Percentiles rank a stretch among this genome's conserved stretches.
These are phyloP conservation scores for Spiraea crenata DNA, from an alignment of 331 rosid genomes.

Conservation along the genomic window DNA sequence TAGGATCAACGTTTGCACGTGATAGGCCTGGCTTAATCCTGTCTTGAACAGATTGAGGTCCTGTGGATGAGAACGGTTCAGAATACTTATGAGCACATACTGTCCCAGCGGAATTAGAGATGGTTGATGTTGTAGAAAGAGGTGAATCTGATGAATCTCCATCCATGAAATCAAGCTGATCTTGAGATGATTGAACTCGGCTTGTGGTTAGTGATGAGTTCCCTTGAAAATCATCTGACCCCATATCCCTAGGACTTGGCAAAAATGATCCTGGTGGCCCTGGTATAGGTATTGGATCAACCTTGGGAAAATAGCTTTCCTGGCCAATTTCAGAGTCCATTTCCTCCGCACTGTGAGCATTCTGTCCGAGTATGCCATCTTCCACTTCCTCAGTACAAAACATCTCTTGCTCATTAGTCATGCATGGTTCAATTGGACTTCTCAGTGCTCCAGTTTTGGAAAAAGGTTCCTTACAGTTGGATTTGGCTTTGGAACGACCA, in stretches of 20 bases:
- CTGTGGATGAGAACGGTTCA: slow-evolving; percentile 27
- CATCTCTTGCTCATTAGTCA: slow-evolving; percentile 31
- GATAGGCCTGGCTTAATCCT: slow-evolving; percentile 23
- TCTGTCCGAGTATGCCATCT: slow-evolving; percentile 35
- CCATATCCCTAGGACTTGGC: slow-evolving; percentile 61
- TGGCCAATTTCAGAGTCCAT: slow-evolving; percentile 35
- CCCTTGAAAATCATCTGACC: slow-evolving; percentile 54
- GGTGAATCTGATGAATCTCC: slow-evolving; percentile 57
- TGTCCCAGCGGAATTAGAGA: slow-evolving; percentile 40
- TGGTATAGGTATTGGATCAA: slow-evolving; percentile 60
- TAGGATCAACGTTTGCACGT: slow-evolving; percentile 32
- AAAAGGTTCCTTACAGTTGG: slow-evolving; percentile 26
- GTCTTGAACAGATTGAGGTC: slow-evolving; percentile 31
- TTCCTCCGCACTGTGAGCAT: slow-evolving; percentile 24
- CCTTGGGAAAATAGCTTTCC: slow-evolving; percentile 34
- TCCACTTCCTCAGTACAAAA: slow-evolving; percentile 37
- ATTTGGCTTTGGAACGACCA: slow-evolving; percentile 13
- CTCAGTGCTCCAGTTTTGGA: slow-evolving; percentile 26
- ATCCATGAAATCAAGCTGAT: slow-evolving; percentile 47
- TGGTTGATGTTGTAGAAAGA: slow-evolving; percentile 46
- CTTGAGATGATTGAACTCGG: slow-evolving; percentile 52
- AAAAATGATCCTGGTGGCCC: slow-evolving; percentile 71
- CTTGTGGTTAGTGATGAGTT: slow-evolving; percentile 55
- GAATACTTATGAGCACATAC: slow-evolving; percentile 28
- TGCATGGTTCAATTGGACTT: slow-evolving; percentile 25